Conservation (phyloP, 768 basidiomycete species). For the Pulveroboletus ravenelii region DNA sequence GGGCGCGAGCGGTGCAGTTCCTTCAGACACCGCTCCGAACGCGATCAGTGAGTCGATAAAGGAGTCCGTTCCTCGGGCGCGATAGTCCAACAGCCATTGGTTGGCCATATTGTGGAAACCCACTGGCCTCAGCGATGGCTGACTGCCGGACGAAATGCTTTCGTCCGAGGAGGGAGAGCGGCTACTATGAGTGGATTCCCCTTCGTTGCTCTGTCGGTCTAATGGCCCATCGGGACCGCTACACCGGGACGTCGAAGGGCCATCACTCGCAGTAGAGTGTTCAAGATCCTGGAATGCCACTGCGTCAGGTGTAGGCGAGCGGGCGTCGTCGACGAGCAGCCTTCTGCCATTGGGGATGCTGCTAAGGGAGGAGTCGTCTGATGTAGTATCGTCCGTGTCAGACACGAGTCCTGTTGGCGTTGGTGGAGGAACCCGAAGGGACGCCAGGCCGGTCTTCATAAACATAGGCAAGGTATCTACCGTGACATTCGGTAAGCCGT, state of each 20-base stretch:
- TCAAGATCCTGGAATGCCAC: neutral
- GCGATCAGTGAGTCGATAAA: slow-evolving; percentile 16
- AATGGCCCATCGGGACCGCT: neutral
- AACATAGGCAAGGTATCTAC: slow-evolving; percentile 7
- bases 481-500: slow-evolving; percentile 23
- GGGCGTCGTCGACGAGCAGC: neutral
- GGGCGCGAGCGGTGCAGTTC: slow-evolving; percentile 12
- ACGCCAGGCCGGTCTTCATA: neutral
- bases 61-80: slow-evolving; percentile 8
- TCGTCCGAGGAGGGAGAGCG: slow-evolving; percentile 9
- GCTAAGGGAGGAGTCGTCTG: neutral
- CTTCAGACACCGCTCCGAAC: slow-evolving; percentile 12
- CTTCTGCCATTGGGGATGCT: neutral
- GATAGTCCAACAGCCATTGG: slow-evolving; percentile 23
- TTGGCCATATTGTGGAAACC: slow-evolving; percentile 14
- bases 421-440: slow-evolving; percentile 16
- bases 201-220: neutral
- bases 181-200: neutral
- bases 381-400: neutral
- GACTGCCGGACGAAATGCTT: slow-evolving; percentile 7
- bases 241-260: neutral
- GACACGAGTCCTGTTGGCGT: slow-evolving; percentile 12
- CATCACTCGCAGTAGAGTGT: neutral
- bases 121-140: neutral
- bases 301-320: neutral